Base-by-base conservation (phyloP, 2,329 filamentous ascomycete genomes). In the Hypoxylon sp. region DNA sequence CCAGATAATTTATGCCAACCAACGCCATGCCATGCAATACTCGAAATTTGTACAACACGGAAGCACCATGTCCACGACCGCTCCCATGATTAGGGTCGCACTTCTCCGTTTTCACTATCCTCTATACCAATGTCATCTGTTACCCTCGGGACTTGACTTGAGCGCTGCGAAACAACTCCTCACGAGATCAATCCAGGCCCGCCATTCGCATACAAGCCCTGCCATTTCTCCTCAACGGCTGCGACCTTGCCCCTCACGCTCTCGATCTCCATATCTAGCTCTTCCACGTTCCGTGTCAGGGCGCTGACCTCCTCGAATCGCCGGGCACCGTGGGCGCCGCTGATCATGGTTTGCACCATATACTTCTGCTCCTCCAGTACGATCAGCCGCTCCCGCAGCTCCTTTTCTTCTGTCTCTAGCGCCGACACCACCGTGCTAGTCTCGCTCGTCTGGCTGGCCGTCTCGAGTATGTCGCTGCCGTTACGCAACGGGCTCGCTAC, bases 301-400 rank as follows among this genome's bases (percentile, higher is more conserved):
- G 92, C 93, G 62, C 89, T 88, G 2, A 97, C 92, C 79, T 98
- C 95, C 75, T 97, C 95, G 73, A 97, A 97, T 65, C 93, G 90
- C 30, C 93, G 85, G 10, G 92, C 88, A 46, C 90, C 91, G 53
- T 91, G 91, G 0, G 94, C 93, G 67, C 91, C 89, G 6, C 88
- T 88, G 49, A 97, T 89, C 94, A 97, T 97, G 73, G 93, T 90
- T 40, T 90, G 89, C 0, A 98, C 94, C 81, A 97, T 89, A 80
- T 97, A 97, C 71, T 90, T 91, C 79, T 98, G 95, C 81, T 98
- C 95, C 79, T 97, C 94, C 0, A 98, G 85, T 6, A 98, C 91
- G 31, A 96, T 92, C 11, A 97, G 82, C 3, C 90, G 85, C 75
- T 97, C 94, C 14, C 92, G 88, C 1, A 97, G 82, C 20, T 93